phyloP scores from a whole-genome alignment of 2,329 filamentous ascomycete species.

The Diplodia scrobiculata region DNA sequence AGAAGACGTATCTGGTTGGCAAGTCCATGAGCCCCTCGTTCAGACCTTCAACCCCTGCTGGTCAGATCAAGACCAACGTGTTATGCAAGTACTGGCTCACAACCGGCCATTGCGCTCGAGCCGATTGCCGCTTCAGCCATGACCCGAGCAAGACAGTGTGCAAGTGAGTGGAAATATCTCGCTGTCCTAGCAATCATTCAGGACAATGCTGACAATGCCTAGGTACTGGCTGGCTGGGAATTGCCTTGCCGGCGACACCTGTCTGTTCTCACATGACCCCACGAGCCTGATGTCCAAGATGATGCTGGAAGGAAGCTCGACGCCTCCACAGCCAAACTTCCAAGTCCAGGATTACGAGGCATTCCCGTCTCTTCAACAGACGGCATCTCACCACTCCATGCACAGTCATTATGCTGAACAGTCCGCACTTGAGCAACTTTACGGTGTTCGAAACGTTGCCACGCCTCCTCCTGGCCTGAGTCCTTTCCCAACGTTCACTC shows the following conservation, averaged over 20 bases:
- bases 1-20: conserved; percentile 72
- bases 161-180: conserved; percentile 69
- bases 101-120: conserved; percentile 90
- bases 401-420: conserved; percentile 47
- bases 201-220: conserved; percentile 29
- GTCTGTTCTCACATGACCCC: conserved; percentile 96
- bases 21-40: conserved; percentile 79
- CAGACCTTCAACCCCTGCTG: conserved; percentile 73
- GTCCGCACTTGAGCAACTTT: conserved; percentile 48
- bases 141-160: conserved; percentile 94
- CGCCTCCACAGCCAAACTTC: conserved; percentile 67
- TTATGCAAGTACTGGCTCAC: conserved; percentile 98
- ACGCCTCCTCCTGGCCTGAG: conserved; percentile 72
- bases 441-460: conserved; percentile 42
- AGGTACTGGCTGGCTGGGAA: conserved; percentile 97
- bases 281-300: conserved; percentile 81
- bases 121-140: conserved; percentile 96
- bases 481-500: conserved; percentile 61
- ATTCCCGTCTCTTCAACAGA: conserved; percentile 72
- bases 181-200: background rate
- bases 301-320: conserved; percentile 68
- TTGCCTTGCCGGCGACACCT: conserved; percentile 89
- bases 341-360: conserved; percentile 81
- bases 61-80: conserved; percentile 77
- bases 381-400: conserved; percentile 48